Evolutionary conservation across 805 yeast species (phyloP), one percentile per base, ranked within the genome.

Genomic region (Sugiyamaella mastotermitis): DNA sequence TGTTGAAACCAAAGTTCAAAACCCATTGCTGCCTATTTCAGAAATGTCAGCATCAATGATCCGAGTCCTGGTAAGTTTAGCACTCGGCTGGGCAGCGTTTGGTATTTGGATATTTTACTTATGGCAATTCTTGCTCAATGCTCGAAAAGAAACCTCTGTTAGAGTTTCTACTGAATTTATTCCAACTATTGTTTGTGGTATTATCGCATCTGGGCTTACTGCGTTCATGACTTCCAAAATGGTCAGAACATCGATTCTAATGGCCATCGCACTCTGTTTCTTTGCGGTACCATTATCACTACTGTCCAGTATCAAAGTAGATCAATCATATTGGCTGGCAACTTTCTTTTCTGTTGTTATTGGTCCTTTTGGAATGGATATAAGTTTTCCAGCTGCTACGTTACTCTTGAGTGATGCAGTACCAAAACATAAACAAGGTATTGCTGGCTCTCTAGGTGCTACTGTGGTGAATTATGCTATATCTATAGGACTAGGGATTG

Each of bases 51-150:
- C 57, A 5, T 66, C 71, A 31, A 65, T 70, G 17, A 64, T 69
- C 0, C 53, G 77, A 41, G 72, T 78, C 1, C 58, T 83, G 30
- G 48, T 59, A 1, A 65, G 74, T 29, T 61, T 80, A 24, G 65
- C 74, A 2, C 59, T 76, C 4, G 90, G 90, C 0, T 83, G 92
- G 92, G 80, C 84, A 1, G 71, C 83, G 14, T 83, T 82, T 60
- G 87, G 90, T 2, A 65, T 80, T 19, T 80, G 83, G 78, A 64
- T 78, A n/a, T 80, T 65, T 51, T 82, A 79, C 57, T 71, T 71
- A 42, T 76, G 73, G 68, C 64, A 68, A 19, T 68, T 76, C 33
- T 49, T 71, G 21, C 49, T 72, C 38, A 71, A 74, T 37, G 51
- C 81, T 19, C 65, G 80, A n/a, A 52, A 64, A 7, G 68, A 72